Conservation (phyloP, 2,329 filamentous ascomycete genomes). For the Microsporum canis region DNA sequence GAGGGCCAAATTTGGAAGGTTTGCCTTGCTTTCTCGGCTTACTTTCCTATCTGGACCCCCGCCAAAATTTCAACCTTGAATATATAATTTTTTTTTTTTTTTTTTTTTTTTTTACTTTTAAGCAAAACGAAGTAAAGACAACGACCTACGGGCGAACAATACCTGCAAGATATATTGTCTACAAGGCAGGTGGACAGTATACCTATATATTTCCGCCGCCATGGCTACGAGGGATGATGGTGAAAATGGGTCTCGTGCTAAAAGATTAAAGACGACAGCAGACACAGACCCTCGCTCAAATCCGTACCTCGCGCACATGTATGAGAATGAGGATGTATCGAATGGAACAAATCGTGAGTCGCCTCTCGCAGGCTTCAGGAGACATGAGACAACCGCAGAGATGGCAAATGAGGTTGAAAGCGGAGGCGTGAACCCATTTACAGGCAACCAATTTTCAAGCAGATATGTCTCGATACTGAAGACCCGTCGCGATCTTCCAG, state of each 20-base stretch:
- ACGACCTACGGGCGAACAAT: background rate
- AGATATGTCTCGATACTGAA: conserved; percentile 87
- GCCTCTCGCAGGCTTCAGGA: conserved; percentile 53
- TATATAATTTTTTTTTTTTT: background rate
- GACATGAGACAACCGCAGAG: conserved; percentile 67
- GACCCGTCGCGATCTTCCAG: conserved; percentile 71
- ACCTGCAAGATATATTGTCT: background rate
- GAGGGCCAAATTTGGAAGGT: background rate
- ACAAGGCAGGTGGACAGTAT: background rate
- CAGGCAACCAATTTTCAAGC: conserved; percentile 59
- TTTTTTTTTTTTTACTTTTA: background rate
- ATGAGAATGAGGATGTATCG: conserved; percentile 43
- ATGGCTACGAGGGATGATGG: conserved; percentile 28
- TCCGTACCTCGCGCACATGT: conserved; percentile 85
- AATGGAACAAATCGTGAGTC: conserved; percentile 29
- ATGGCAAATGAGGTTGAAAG: conserved; percentile 67
- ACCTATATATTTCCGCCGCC: background rate
- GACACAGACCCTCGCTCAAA: conserved; percentile 52
- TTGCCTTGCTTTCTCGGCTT: conserved; percentile 13
- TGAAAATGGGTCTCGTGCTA: conserved; percentile 41
- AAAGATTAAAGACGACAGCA: conserved; percentile 43
- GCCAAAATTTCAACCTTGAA: background rate
- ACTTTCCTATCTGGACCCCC: conserved; percentile 19
- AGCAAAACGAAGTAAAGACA: background rate
- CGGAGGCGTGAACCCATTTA: conserved; percentile 76